Evolutionary conservation across 352 stramenopile species (phyloP).

Genomic region (Globisporangium uncinulatum): DNA sequence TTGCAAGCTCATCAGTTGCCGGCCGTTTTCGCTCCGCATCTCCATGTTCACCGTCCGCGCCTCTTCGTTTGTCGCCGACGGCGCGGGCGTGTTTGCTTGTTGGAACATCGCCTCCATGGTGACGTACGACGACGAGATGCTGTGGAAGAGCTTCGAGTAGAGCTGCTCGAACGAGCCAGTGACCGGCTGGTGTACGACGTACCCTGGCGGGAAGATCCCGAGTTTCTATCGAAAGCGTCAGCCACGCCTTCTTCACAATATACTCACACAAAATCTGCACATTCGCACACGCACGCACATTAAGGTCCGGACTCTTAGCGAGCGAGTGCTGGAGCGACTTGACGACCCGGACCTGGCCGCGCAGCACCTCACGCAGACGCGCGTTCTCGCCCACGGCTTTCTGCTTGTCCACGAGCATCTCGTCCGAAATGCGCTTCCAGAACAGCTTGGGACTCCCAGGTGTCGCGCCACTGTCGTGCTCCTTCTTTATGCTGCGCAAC

Average conservation of each 20-base stretch:
- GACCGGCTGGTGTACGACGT: neutral
- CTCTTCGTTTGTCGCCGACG: constrained; percentile 8
- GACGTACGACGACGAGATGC: constrained; percentile 26
- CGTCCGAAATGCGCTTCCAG: constrained; percentile 43
- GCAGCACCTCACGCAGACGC: constrained; percentile 36
- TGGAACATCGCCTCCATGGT: constrained; percentile 26
- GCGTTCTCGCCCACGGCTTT: constrained; percentile 39
- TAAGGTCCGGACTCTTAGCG: constrained; percentile 18
- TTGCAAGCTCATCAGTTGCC: constrained; percentile 36
- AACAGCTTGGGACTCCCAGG: constrained; percentile 20
- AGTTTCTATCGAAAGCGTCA: constrained; percentile 17
- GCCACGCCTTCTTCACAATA: neutral
- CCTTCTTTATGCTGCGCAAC: constrained; percentile 25
- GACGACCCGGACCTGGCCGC: constrained; percentile 31
- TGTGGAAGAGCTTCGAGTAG: constrained; percentile 32
- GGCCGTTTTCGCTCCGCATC: constrained; percentile 25
- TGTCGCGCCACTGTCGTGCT: constrained; percentile 18
- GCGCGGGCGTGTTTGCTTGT: constrained; percentile 16
- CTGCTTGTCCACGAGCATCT: constrained; percentile 38
- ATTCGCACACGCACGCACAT: constrained; percentile 10
- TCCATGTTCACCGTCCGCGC: constrained; percentile 42
- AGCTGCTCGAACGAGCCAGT: constrained; percentile 18
- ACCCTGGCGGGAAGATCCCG: constrained; percentile 8
- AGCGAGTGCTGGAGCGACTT: constrained; percentile 27
- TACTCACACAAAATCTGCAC: too few species aligned